These are phyloP conservation scores for Rubroboletus satanas DNA, from an alignment of 768 basidiomycete genomes.

Conservation along the genomic window DNA sequence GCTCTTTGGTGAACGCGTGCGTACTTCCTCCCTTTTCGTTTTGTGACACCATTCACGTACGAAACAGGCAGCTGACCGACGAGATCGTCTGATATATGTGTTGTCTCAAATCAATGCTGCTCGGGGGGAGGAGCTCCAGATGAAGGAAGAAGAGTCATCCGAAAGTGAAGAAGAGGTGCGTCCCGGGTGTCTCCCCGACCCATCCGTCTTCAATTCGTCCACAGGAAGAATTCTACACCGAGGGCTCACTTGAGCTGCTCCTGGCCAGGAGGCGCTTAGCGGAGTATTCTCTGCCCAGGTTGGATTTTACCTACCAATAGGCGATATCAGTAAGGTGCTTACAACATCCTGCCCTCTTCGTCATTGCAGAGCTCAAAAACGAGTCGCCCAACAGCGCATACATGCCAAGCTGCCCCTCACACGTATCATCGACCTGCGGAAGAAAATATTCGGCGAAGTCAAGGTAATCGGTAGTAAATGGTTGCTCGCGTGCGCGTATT, in stretches of 20 bases:
- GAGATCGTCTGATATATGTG: constrained; percentile 93
- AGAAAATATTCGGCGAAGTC: constrained; percentile 83
- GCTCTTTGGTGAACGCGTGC: constrained; percentile 92
- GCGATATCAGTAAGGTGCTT: constrained; percentile 70
- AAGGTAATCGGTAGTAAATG: constrained; percentile 52
- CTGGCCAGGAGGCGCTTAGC: constrained; percentile 83
- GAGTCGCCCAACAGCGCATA: constrained; percentile 87
- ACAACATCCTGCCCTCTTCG: constrained; percentile 44
- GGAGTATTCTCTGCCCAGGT: constrained; percentile 95
- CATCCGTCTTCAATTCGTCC: constrained; percentile 6
- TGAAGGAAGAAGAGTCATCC: constrained; percentile 65
- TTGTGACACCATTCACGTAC: constrained; percentile 13
- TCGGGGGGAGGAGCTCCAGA: constrained; percentile 71
- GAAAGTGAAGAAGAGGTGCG: constrained; percentile 75
- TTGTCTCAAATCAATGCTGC: constrained; percentile 91
- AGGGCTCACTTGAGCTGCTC: constrained; percentile 82
- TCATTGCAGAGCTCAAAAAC: constrained; percentile 86
- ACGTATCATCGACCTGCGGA: constrained; percentile 87
- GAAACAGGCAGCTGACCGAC: constrained; percentile 84
- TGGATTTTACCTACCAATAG: constrained; percentile 59
- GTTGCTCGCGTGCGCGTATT: neutral
- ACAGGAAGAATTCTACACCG: constrained; percentile 93
- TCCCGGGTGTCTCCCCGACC: constrained; percentile 1
- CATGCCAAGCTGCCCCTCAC: constrained; percentile 85
- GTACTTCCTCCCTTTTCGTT: constrained; percentile 32